phyloP scores from a whole-genome alignment of 2,329 filamentous ascomycete genomes.

The Colletotrichum sp. region DNA sequence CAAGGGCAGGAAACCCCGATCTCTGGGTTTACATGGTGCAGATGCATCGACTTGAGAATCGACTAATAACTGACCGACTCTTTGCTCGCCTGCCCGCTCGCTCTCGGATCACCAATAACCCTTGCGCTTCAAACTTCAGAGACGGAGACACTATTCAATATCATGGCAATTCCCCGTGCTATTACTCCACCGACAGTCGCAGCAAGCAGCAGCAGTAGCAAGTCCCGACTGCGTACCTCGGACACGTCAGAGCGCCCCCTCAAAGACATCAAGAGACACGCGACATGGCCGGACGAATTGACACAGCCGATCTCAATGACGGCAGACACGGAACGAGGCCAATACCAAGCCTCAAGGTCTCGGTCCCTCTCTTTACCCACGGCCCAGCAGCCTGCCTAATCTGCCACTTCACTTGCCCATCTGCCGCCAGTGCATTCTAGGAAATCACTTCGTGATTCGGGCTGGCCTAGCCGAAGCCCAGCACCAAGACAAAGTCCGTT shows the following conservation, averaged over 20 bases:
- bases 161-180: neutral
- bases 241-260: neutral
- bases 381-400: neutral
- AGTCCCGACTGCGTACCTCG: neutral
- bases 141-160: neutral
- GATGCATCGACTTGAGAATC: neutral
- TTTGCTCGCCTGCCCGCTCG: neutral
- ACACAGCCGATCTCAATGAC: neutral
- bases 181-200: neutral
- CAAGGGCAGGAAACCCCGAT: neutral
- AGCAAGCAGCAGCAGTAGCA: neutral
- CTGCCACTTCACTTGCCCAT: neutral
- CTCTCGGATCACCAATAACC: neutral
- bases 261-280: neutral
- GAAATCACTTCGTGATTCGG: neutral
- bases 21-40: constrained; percentile 4
- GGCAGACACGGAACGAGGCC: neutral
- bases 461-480: constrained; percentile 2
- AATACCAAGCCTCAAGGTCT: neutral
- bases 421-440: neutral
- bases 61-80: constrained; percentile 1
- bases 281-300: neutral
- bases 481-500: constrained; percentile 8
- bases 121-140: neutral
- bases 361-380: neutral